Percentiles rank a stretch among this genome's conserved stretches.
Conservation (phyloP, 164 flowering plant species). For the Nelumbo lutea region DNA sequence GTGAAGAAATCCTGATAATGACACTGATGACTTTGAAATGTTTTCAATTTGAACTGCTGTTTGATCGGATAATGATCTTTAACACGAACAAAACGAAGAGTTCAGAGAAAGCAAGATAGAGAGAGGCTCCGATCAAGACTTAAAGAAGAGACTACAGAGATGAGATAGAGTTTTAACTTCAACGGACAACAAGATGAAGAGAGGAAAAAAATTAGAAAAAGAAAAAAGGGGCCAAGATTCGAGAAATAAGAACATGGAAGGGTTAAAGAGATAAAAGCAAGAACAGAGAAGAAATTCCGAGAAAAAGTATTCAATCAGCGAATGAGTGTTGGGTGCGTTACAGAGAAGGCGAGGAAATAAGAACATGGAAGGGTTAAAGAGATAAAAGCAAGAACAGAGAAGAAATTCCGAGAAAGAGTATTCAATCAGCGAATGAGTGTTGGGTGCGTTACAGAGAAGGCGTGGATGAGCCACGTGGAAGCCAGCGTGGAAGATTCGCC, state of each 20-base stretch:
- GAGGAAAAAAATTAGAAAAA: not conserved
- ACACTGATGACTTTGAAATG: too few species aligned
- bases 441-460: not conserved
- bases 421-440: not conserved
- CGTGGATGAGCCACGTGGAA: not conserved
- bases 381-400: too few species aligned
- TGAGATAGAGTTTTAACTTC: not conserved
- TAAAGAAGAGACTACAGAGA: not conserved
- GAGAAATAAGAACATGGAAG: not conserved
- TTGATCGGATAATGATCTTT: too few species aligned
- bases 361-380: too few species aligned
- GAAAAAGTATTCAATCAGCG: not conserved
- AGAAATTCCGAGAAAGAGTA: not conserved
- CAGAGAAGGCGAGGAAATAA: not conserved
- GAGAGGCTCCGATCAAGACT: not conserved
- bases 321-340: not conserved
- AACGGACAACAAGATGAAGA: not conserved
- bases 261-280: not conserved
- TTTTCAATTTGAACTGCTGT: too few species aligned
- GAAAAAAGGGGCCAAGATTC: not conserved
- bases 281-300: not conserved
- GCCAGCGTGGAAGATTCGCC: slow-evolving; percentile 1
- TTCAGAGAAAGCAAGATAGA: not conserved
- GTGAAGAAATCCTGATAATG: too few species aligned
- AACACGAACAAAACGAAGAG: too few species aligned